phyloP scores from a whole-genome alignment of 179 eudicot species.

The Drosera spatulata region DNA sequence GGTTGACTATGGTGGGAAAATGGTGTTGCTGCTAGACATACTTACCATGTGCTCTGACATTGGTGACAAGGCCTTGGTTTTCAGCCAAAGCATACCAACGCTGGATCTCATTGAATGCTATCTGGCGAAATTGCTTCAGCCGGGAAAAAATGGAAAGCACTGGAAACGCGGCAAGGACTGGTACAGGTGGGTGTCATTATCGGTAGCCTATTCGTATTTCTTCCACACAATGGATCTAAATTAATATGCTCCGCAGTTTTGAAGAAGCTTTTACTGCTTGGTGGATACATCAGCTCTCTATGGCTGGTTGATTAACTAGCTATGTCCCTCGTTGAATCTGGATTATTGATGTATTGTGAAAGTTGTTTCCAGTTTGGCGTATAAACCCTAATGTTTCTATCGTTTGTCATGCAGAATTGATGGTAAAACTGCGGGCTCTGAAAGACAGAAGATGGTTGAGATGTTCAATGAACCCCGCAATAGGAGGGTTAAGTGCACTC shows the following conservation, averaged over 20 bases:
- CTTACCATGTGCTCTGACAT: slow-evolving; percentile 55
- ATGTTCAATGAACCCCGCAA: slow-evolving; percentile 69
- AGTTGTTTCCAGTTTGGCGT: too few relatives aligned
- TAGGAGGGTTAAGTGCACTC: slow-evolving; percentile 75
- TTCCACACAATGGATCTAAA: neutral
- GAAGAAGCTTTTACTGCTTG: too few relatives aligned
- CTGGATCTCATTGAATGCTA: slow-evolving; percentile 73
- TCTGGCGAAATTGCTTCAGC: slow-evolving; percentile 48
- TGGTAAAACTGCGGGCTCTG: slow-evolving; percentile 79
- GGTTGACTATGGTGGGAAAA: slow-evolving; percentile 82
- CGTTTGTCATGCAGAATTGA: slow-evolving; percentile 49
- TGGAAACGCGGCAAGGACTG: slow-evolving; percentile 94
- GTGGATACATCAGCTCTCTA: too few relatives aligned
- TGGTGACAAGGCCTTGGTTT: slow-evolving; percentile 87
- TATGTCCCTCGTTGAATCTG: too few relatives aligned
- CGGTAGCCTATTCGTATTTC: neutral
- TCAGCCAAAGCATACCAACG: slow-evolving; percentile 88
- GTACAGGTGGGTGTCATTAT: slow-evolving; percentile 70
- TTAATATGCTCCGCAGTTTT: too few relatives aligned
- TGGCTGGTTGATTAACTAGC: too few relatives aligned
- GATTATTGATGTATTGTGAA: too few relatives aligned
- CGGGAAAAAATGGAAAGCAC: slow-evolving; percentile 51
- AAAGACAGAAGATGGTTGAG: slow-evolving; percentile 86
- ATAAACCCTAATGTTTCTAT: neutral
- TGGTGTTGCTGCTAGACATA: slow-evolving; percentile 92